Conservation (phyloP, 2,329 filamentous ascomycete species). For the Calonectria pteridis region DNA sequence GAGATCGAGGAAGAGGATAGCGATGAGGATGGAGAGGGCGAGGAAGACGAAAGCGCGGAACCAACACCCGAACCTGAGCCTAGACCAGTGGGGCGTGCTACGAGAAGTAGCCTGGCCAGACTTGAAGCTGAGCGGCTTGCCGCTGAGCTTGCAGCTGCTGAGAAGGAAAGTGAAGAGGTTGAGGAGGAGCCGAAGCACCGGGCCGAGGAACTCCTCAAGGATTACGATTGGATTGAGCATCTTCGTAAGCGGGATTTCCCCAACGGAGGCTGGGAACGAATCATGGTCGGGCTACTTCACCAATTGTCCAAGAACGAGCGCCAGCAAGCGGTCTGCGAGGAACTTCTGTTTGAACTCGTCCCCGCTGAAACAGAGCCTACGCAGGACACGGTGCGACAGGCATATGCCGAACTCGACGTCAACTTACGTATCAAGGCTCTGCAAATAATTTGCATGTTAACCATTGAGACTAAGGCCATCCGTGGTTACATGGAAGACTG, state of each 20-base stretch:
- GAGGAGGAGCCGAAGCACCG: slow-evolving; percentile 70
- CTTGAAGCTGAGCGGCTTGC: slow-evolving; percentile 78
- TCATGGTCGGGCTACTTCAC: slow-evolving; percentile 87
- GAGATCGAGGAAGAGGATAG: slow-evolving; percentile 80
- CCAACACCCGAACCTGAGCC: slow-evolving; percentile 79
- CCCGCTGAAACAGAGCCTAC: slow-evolving; percentile 82
- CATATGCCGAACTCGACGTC: slow-evolving; percentile 83
- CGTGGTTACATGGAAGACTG: slow-evolving; percentile 92
- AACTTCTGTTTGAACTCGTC: slow-evolving; percentile 83
- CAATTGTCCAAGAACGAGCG: slow-evolving; percentile 84
- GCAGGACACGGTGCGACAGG: slow-evolving; percentile 76
- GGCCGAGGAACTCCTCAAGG: slow-evolving; percentile 80
- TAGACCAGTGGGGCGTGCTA: slow-evolving; percentile 77
- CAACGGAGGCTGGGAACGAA: slow-evolving; percentile 91
- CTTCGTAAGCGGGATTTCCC: slow-evolving; percentile 86
- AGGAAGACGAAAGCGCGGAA: slow-evolving; percentile 65
- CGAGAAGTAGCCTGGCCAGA: slow-evolving; percentile 87
- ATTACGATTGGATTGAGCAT: slow-evolving; percentile 87
- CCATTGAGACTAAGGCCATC: slow-evolving; percentile 86
- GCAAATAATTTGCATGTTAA: slow-evolving; percentile 88
- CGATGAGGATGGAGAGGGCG: slow-evolving; percentile 72
- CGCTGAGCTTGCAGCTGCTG: slow-evolving; percentile 68
- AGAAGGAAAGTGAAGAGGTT: slow-evolving; percentile 60
- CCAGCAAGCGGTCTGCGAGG: slow-evolving; percentile 79
- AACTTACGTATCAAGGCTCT: slow-evolving; percentile 85